phyloP scores from a whole-genome alignment of 2,329 filamentous ascomycete species.

The Nemania serpens region DNA sequence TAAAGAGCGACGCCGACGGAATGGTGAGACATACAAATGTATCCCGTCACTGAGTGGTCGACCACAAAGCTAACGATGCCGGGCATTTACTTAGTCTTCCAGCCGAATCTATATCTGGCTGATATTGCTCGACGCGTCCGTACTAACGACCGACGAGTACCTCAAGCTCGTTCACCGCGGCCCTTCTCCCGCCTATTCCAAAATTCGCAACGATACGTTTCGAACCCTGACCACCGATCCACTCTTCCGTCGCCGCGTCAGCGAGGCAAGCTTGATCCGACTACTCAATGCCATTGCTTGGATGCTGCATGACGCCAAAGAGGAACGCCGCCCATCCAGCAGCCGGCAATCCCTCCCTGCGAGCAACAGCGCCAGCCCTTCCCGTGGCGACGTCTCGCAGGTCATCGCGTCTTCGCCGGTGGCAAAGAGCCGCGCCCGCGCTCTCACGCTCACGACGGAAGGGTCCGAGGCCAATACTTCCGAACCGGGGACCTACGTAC shows the following conservation, averaged over 20 bases:
- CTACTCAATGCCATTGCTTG: slow-evolving; percentile 94
- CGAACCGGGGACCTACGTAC: slow-evolving; percentile 87
- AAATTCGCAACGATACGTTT: slow-evolving; percentile 98
- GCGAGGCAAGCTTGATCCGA: slow-evolving; percentile 91
- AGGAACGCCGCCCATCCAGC: slow-evolving; percentile 47
- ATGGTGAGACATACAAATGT: slow-evolving; percentile 61
- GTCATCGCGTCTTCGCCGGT: slow-evolving; percentile 50
- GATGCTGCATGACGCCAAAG: slow-evolving; percentile 81
- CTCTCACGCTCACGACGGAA: slow-evolving; percentile 65
- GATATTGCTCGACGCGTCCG: slow-evolving; percentile 84
- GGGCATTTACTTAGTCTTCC: slow-evolving; percentile 67
- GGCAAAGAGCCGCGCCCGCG: slow-evolving; percentile 58
- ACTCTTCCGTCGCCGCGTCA: slow-evolving; percentile 93
- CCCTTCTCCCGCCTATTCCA: slow-evolving; percentile 91
- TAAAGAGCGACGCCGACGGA: slow-evolving; percentile 78
- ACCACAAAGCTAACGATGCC: slow-evolving; percentile 2
- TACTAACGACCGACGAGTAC: slow-evolving; percentile 85
- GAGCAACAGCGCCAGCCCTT: slow-evolving; percentile 45
- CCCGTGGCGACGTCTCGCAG: slow-evolving; percentile 46
- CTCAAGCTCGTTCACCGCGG: slow-evolving; percentile 89
- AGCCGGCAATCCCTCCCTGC: slow-evolving; percentile 40
- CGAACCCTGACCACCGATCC: slow-evolving; percentile 95
- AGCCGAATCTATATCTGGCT: slow-evolving; percentile 96
- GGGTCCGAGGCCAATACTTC: slow-evolving; percentile 63
- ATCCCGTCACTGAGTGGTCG: background rate